Conservation (phyloP, 805 yeast genomes). For the Alloascoidea africana region DNA sequence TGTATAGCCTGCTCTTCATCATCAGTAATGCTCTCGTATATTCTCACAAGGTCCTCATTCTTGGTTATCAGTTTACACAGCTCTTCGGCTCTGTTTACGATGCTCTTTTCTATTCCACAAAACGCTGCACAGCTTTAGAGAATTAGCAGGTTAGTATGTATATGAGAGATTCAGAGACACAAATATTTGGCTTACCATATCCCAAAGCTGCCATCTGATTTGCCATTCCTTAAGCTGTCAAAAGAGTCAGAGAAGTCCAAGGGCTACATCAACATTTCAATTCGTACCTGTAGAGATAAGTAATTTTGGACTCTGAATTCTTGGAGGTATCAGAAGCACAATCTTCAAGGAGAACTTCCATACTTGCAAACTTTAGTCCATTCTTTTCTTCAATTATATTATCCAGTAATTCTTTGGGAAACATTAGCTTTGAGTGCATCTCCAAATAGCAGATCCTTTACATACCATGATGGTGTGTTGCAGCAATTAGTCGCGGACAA, state of each 20-base stretch:
- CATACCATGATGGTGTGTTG: background rate
- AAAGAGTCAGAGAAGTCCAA: no score
- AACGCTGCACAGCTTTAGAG: background rate
- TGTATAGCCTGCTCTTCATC: background rate
- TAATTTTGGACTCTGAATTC: background rate
- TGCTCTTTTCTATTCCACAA: background rate
- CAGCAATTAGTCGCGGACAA: constrained; percentile 1
- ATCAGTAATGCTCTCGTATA: background rate
- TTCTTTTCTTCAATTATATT: background rate
- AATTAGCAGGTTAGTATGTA: background rate
- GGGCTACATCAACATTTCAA: no score
- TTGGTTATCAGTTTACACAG: background rate
- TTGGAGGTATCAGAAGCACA: background rate
- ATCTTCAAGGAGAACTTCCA: background rate
- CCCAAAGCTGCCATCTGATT: background rate
- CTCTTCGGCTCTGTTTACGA: background rate
- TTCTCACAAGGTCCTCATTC: background rate
- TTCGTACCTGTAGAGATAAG: constrained; percentile 1
- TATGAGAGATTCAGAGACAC: background rate
- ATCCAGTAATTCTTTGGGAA: background rate
- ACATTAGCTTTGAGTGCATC: background rate
- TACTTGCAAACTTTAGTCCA: background rate
- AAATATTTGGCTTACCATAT: background rate
- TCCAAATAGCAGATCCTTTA: background rate
- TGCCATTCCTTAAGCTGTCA: constrained; percentile 1